A percentile compares a stretch with the other conserved stretches of the same genome.
Conservation (phyloP, 805 yeast genomes). For the Kodamaea nitidulidarum region DNA sequence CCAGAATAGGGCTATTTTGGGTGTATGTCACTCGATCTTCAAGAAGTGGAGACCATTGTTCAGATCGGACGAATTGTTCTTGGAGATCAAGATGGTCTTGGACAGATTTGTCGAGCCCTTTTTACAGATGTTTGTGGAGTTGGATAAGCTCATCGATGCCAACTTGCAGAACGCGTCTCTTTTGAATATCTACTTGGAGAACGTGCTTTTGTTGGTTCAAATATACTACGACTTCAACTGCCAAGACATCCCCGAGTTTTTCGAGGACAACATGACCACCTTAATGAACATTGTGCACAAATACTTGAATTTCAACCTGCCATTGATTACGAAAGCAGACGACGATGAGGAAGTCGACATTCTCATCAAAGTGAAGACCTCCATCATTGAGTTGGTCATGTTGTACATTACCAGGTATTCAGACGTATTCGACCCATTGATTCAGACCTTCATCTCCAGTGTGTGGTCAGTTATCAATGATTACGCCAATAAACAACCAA, state of each 20-base stretch:
- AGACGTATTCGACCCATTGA: constrained; percentile 80
- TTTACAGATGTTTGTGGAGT: constrained; percentile 58
- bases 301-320: constrained; percentile 62
- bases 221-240: constrained; percentile 92
- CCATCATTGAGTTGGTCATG: constrained; percentile 79
- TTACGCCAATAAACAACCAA: constrained; percentile 61
- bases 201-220: constrained; percentile 66
- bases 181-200: constrained; percentile 60
- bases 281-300: constrained; percentile 83
- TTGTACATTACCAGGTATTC: constrained; percentile 87
- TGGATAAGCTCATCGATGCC: constrained; percentile 59
- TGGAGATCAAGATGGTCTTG: constrained; percentile 83
- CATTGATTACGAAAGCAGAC: constrained; percentile 50
- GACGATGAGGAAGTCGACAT: constrained; percentile 69
- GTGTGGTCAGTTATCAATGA: constrained; percentile 72
- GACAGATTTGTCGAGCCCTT: constrained; percentile 81
- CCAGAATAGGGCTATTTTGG: constrained; percentile 77
- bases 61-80: constrained; percentile 82
- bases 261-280: constrained; percentile 77
- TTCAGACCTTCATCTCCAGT: constrained; percentile 73
- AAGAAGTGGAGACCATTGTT: constrained; percentile 95
- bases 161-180: constrained; percentile 42
- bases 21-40: constrained; percentile 93
- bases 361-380: constrained; percentile 68
- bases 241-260: constrained; percentile 97